Conservation (phyloP, 2,329 filamentous ascomycete species). For the Microsporum ferrugineum region DNA sequence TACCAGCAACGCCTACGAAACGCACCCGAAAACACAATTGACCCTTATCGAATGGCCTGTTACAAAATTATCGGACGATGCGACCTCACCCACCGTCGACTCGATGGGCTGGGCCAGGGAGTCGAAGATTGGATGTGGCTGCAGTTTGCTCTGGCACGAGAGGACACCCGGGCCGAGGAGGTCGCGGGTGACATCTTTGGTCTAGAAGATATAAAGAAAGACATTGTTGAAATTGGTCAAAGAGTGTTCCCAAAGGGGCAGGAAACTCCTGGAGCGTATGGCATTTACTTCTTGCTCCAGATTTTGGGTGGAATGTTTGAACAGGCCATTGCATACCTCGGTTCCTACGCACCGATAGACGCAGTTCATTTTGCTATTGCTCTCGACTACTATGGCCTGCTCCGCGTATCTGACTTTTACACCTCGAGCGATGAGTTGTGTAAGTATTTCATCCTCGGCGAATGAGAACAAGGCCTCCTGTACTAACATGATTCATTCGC, state of each 20-base stretch:
- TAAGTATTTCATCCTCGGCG: constrained; percentile 26
- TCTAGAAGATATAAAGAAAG: constrained; percentile 59
- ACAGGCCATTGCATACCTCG: constrained; percentile 81
- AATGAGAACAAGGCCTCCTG: neutral
- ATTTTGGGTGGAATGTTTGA: constrained; percentile 88
- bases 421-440: constrained; percentile 58
- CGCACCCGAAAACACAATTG: constrained; percentile 73
- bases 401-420: constrained; percentile 74
- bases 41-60: constrained; percentile 92
- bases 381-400: constrained; percentile 75
- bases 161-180: constrained; percentile 51
- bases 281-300: constrained; percentile 88
- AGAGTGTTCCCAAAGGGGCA: constrained; percentile 78
- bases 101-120: constrained; percentile 47
- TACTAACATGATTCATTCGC: constrained; percentile 9
- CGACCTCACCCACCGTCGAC: constrained; percentile 46
- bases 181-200: constrained; percentile 52
- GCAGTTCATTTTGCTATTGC: constrained; percentile 91
- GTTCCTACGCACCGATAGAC: constrained; percentile 81
- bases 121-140: constrained; percentile 59
- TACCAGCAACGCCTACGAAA: constrained; percentile 77
- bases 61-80: constrained; percentile 91
- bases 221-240: constrained; percentile 77
- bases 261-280: constrained; percentile 68
- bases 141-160: constrained; percentile 52